Base-by-base conservation (phyloP, 176 grass and related monocot species). In the Lolium rigidum region DNA sequence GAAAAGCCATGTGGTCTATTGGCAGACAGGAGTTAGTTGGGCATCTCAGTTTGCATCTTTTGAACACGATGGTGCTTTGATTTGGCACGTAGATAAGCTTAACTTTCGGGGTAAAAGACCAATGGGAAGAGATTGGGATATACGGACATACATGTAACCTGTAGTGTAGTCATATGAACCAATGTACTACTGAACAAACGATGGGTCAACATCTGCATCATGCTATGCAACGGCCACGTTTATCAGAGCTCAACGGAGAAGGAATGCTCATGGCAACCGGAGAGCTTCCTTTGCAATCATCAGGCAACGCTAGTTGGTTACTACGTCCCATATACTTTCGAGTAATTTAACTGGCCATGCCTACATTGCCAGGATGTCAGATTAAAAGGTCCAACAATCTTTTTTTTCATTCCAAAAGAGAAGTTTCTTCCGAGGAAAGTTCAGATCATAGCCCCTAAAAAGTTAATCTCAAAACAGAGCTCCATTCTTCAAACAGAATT, bases 251-350 rank as follows among this genome's bases (percentile, higher is more conserved):
- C 1, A 66, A 59, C 39, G 18, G 14, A 80, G 62, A 14, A 55
- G 9, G 6, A 20, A 69, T 68, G 6, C 7, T 60, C 71, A 55
- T 21, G 14, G 62, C 44, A 84, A 16, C 4, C 56, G 3, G 44
- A 62, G 54, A 62, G 54, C 52, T 44, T 43, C 21, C 68, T 51
- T 51, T 15, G n/a, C 57, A 66, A 51, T 28, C 58, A 82, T 66
- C 71, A 66, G 38, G 51, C 66, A 83, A 67, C 5, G 13, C 3
- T 47, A 73, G 55, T 76, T 67, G 69, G 18, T 85, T 80, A 24
- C 73, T 78, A 6, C 11, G 28, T n/a, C 20, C 25, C 20, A 78
- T 56, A 55, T 50, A 64, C 10, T 50, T 54, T 78, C 3, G 6
- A 54, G 55, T 64, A 84, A 88, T 22, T 31, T 5, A 65, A 31